Conservation (phyloP, 371 early-diverging fungal species). For the Lichtheimia ornata region DNA sequence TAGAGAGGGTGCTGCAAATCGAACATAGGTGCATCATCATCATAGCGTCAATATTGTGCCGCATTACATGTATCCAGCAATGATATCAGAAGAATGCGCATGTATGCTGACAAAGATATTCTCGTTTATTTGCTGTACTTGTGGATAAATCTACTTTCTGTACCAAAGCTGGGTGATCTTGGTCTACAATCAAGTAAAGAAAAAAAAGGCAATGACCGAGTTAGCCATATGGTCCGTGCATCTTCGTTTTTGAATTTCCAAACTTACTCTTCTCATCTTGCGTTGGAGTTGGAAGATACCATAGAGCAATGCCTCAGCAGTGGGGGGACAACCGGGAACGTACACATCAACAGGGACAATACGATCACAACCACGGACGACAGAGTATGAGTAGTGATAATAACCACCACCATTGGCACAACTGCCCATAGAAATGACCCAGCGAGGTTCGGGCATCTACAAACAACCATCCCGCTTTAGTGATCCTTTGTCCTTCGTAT, state of each 20-base stretch:
- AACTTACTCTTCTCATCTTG: constrained; percentile 84
- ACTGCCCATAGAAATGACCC: constrained; percentile 98
- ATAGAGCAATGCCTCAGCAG: constrained; percentile 94
- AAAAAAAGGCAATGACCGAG: no score
- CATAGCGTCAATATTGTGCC: no score
- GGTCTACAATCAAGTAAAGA: constrained; percentile 21
- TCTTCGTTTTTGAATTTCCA: not conserved
- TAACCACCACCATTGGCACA: constrained; percentile 98
- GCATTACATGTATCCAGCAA: no score
- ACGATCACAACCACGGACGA: constrained; percentile 94
- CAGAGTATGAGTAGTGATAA: constrained; percentile 97
- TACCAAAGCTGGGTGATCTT: constrained; percentile 63
- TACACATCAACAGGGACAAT: constrained; percentile 97
- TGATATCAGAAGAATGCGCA: no score
- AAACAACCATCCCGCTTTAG: not conserved
- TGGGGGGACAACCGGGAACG: constrained; percentile 98
- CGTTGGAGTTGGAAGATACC: constrained; percentile 97
- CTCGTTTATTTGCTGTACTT: no score
- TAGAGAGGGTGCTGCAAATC: no score
- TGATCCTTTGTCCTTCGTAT: not conserved
- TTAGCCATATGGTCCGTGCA: not conserved
- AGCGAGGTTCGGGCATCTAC: constrained; percentile 95
- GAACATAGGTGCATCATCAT: no score
- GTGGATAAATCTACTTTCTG: constrained; percentile 42
- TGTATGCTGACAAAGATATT: no score